Conservation (phyloP, 2,329 filamentous ascomycete genomes). For the Cytospora mali region DNA sequence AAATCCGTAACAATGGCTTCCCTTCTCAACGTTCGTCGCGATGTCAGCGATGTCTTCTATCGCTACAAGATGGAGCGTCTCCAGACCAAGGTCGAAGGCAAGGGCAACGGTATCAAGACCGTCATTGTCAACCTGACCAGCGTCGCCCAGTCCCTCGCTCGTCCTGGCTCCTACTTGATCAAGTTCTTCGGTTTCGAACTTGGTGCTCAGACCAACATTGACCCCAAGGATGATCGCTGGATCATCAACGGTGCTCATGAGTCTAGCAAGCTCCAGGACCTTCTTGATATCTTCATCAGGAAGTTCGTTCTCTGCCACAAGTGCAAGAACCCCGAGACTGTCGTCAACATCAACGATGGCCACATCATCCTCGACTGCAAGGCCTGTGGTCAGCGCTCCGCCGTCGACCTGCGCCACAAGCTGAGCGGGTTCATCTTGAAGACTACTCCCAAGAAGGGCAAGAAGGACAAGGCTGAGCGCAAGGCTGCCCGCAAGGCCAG, state of each 20-base stretch:
- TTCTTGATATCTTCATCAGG: slow-evolving; percentile 96
- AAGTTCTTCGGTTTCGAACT: slow-evolving; percentile 99
- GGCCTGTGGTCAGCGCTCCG: slow-evolving; percentile 90
- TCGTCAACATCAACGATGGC: slow-evolving; percentile 91
- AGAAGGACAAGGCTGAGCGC: slow-evolving; percentile 93
- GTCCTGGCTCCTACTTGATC: slow-evolving; percentile 93
- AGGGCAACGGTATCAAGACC: slow-evolving; percentile 99
- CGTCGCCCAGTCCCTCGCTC: slow-evolving; percentile 87
- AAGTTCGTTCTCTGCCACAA: slow-evolving; percentile 99
- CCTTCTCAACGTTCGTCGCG: slow-evolving; percentile 95
- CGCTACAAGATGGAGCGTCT: slow-evolving; percentile 99
- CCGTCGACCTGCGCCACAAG: slow-evolving; percentile 92
- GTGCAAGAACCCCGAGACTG: slow-evolving; percentile 99
- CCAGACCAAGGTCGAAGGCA: slow-evolving; percentile 99
- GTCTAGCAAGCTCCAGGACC: slow-evolving; percentile 91
- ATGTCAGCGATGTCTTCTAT: slow-evolving; percentile 98
- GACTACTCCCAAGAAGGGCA: slow-evolving; percentile 81
- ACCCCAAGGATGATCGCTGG: slow-evolving; percentile 97
- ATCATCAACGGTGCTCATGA: slow-evolving; percentile 99
- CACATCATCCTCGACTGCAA: slow-evolving; percentile 96
- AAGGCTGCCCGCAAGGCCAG: slow-evolving; percentile 92
- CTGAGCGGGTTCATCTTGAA: slow-evolving; percentile 97
- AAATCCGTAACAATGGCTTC: slow-evolving; percentile 74
- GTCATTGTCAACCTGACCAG: slow-evolving; percentile 97
- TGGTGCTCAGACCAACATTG: slow-evolving; percentile 96